Evolutionary conservation across 306 rosid species (phyloP).

Genomic region (Trifolium subterraneum): DNA sequence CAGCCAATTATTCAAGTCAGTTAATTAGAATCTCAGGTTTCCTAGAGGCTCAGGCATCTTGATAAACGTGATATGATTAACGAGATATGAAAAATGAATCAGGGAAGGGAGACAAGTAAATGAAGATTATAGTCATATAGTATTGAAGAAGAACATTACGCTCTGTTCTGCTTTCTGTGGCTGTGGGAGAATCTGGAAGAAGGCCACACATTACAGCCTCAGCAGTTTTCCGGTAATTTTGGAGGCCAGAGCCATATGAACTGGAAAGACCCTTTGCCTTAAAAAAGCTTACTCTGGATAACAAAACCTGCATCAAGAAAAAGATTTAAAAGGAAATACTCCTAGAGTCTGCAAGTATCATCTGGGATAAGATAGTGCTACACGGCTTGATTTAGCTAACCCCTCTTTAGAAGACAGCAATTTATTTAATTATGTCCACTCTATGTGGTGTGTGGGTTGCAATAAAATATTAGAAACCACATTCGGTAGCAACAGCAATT

Average conservation of each 20-base stretch:
- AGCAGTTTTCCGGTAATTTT: conserved; percentile 70
- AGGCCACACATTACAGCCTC: conserved; percentile 95
- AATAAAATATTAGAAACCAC: conserved; percentile 14
- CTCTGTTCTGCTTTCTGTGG: conserved; percentile 81
- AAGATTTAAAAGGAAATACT: background rate
- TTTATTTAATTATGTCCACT: background rate
- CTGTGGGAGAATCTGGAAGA: conserved; percentile 89
- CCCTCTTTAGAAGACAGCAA: no score
- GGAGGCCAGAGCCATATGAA: conserved; percentile 56
- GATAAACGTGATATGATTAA: conserved; percentile 7
- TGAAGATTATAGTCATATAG: conserved; percentile 18
- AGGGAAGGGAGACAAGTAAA: conserved; percentile 10
- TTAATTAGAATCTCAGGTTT: no score
- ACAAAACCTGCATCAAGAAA: conserved; percentile 75
- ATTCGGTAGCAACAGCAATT: conserved; percentile 21
- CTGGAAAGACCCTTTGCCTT: conserved; percentile 57
- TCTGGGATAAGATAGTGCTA: background rate
- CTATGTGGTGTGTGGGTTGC: background rate
- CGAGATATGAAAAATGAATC: conserved; percentile 28
- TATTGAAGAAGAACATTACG: conserved; percentile 57
- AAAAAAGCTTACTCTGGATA: conserved; percentile 85
- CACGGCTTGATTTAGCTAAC: background rate
- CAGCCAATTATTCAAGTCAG: no score
- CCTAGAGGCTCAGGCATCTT: no score
- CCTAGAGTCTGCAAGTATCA: background rate